Conservation (phyloP, 306 rosid species). For the Inga leiocalycina region DNA sequence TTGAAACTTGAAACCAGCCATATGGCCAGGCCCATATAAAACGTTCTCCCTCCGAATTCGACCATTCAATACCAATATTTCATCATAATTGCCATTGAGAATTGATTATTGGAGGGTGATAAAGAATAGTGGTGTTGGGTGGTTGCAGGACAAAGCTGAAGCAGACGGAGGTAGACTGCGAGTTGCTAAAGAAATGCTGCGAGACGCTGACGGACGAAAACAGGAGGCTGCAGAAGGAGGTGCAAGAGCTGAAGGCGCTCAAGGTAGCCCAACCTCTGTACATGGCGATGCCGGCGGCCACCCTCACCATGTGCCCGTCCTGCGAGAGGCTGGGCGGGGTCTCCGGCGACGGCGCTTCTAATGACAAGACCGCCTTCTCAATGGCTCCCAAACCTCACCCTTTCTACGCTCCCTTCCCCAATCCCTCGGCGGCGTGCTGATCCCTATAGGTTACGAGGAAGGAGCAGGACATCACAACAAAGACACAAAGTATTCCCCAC, state of each 20-base stretch:
- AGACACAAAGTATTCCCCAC: conserved; percentile 17
- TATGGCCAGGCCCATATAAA: not conserved
- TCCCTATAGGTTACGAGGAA: conserved; percentile 8
- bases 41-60: not conserved
- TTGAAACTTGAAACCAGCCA: not conserved
- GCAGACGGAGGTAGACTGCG: conserved; percentile 95
- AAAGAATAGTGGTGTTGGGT: not conserved
- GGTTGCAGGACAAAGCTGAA: conserved; percentile 84
- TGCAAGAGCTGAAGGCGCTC: conserved; percentile 80
- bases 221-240: conserved; percentile 75
- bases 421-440: conserved; percentile 91
- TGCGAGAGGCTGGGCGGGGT: conserved; percentile 74
- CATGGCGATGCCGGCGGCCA: conserved; percentile 93
- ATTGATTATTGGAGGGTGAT: not conserved
- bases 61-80: not conserved
- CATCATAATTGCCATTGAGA: not conserved
- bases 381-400: conserved; percentile 69
- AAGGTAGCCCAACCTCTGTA: conserved; percentile 67
- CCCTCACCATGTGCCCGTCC: conserved; percentile 86
- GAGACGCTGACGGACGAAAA: conserved; percentile 91
- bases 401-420: conserved; percentile 72
- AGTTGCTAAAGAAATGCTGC: conserved; percentile 88
- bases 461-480: not conserved
- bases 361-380: conserved; percentile 57
- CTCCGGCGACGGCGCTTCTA: conserved; percentile 31